Conservation (phyloP, 768 basidiomycete genomes). For the Tulasnella sp. region DNA sequence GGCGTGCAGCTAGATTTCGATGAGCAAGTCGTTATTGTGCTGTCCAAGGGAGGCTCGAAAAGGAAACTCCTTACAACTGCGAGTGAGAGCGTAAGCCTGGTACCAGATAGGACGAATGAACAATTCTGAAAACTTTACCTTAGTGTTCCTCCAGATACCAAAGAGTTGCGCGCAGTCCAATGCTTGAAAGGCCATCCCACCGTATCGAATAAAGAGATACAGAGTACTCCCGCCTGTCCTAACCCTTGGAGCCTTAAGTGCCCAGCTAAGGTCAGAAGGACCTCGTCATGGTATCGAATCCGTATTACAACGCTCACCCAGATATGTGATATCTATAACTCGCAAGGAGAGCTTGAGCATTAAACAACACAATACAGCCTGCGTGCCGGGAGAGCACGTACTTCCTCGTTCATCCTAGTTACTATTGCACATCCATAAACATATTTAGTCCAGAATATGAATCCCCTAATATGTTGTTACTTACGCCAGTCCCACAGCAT, state of each 20-base stretch:
- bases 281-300: background rate
- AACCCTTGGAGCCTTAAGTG: background rate
- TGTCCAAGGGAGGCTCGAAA: background rate
- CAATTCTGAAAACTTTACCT: background rate
- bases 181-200: conserved; percentile 7
- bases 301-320: background rate
- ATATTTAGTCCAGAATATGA: background rate
- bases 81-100: background rate
- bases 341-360: background rate
- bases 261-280: background rate
- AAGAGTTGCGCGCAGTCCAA: background rate
- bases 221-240: background rate
- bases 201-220: conserved; percentile 16
- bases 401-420: background rate
- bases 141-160: conserved; percentile 6
- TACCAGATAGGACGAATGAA: background rate
- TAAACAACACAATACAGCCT: background rate
- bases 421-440: background rate
- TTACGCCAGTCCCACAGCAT: background rate
- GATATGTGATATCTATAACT: background rate
- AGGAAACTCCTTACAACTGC: background rate
- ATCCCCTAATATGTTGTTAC: background rate
- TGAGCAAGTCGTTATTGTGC: background rate
- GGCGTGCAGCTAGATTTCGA: background rate
- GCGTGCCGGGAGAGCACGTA: background rate